Evolutionary conservation across 2,329 filamentous ascomycete species (phyloP).

Genomic region (Ascochyta koolunga): DNA sequence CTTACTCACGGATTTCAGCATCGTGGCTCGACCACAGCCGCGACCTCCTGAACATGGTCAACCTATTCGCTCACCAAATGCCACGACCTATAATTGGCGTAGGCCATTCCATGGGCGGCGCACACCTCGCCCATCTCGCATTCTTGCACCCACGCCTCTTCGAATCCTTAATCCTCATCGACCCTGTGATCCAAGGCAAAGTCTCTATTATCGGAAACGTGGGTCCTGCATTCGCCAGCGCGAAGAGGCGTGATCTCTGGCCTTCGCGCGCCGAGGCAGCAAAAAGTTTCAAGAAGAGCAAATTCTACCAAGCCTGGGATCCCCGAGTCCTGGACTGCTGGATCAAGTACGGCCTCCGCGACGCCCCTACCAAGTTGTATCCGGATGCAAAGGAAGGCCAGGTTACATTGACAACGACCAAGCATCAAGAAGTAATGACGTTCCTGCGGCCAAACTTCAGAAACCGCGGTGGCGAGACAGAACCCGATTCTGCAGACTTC

Average conservation of each 20-base stretch:
- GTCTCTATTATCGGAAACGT: conserved; percentile 52
- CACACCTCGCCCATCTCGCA: conserved; percentile 72
- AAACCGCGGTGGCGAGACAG: conserved; percentile 51
- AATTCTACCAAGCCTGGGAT: conserved; percentile 86
- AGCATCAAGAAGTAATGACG: conserved; percentile 86
- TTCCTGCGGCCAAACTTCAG: conserved; percentile 69
- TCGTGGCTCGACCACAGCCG: conserved; percentile 85
- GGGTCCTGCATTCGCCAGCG: conserved; percentile 65
- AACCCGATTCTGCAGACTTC: conserved; percentile 46
- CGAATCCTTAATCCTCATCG: conserved; percentile 76
- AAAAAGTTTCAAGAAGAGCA: conserved; percentile 68
- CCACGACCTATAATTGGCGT: conserved; percentile 82
- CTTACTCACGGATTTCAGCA: conserved; percentile 55
- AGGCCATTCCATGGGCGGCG: conserved; percentile 88
- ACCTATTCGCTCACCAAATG: conserved; percentile 79
- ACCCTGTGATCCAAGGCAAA: conserved; percentile 73
- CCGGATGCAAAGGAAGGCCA: conserved; percentile 52
- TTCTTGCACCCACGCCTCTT: conserved; percentile 83
- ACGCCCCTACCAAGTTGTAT: conserved; percentile 68
- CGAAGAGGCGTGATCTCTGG: conserved; percentile 80
- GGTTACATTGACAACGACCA: conserved; percentile 79
- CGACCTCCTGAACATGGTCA: conserved; percentile 84
- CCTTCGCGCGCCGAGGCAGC: conserved; percentile 73
- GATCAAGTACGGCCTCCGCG: conserved; percentile 76
- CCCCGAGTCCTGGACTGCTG: conserved; percentile 76